Conservation (phyloP, 2,329 filamentous ascomycete genomes). For the Aspergillus sp. region DNA sequence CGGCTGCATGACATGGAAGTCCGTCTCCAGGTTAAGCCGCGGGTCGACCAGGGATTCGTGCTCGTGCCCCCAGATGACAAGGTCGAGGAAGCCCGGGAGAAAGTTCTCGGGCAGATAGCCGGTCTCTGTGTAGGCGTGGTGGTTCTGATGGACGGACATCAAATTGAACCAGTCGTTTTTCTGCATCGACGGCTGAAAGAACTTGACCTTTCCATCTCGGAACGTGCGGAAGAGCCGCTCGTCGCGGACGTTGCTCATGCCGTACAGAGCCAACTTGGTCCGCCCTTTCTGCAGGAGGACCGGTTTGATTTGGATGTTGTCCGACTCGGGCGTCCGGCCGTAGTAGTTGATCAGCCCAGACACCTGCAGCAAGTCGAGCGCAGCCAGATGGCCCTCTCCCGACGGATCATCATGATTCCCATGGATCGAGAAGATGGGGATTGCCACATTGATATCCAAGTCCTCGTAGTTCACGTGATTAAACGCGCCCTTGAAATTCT, state of each 20-base stretch:
- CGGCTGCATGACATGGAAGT: slow-evolving; percentile 93
- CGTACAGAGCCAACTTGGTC: slow-evolving; percentile 88
- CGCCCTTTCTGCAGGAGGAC: slow-evolving; percentile 85
- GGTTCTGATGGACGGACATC: slow-evolving; percentile 92
- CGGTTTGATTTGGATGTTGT: slow-evolving; percentile 88
- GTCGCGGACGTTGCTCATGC: slow-evolving; percentile 90
- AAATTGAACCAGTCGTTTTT: slow-evolving; percentile 92
- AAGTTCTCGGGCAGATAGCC: slow-evolving; percentile 93
- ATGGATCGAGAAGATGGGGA: slow-evolving; percentile 96
- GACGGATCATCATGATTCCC: slow-evolving; percentile 97
- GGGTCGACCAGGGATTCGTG: slow-evolving; percentile 93
- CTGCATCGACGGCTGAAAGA: slow-evolving; percentile 73
- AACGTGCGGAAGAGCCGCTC: slow-evolving; percentile 93
- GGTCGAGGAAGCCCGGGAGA: slow-evolving; percentile 78
- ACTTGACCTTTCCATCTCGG: slow-evolving; percentile 84
- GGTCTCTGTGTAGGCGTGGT: slow-evolving; percentile 81
- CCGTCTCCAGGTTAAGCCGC: slow-evolving; percentile 69
- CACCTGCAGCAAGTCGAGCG: slow-evolving; percentile 81
- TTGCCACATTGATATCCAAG: slow-evolving; percentile 90
- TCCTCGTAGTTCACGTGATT: slow-evolving; percentile 97
- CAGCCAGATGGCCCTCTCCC: slow-evolving; percentile 87
- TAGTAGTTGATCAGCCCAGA: slow-evolving; percentile 94
- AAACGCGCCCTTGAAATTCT: slow-evolving; percentile 83
- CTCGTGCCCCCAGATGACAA: slow-evolving; percentile 95
- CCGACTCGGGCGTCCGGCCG: slow-evolving; percentile 79